Percentiles rank a stretch among this genome's conserved stretches.
Evolutionary conservation across 495 filamentous ascomycete species (phyloP).

Genomic region (Sordaria brevicollis): DNA sequence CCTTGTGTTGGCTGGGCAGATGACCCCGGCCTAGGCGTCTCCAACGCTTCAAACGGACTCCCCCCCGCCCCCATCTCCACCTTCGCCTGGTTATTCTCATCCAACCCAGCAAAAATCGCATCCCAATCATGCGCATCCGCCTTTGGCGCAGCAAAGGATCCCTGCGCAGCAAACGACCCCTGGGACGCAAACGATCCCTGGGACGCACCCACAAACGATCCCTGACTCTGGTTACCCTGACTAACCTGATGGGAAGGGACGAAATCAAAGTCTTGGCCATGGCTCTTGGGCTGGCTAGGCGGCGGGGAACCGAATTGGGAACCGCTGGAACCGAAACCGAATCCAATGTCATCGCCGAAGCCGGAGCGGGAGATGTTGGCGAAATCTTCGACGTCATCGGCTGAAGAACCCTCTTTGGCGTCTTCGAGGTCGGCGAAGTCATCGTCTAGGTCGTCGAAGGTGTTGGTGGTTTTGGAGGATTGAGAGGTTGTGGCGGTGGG

Average conservation of each 20-base stretch:
- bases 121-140: conserved; percentile 77
- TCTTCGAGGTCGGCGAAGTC: conserved; percentile 83
- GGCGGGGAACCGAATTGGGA: conserved; percentile 21
- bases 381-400: conserved; percentile 63
- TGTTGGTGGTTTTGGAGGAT: conserved; percentile 30
- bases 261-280: conserved; percentile 39
- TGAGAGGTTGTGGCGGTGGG: background rate
- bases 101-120: conserved; percentile 77
- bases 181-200: too few relatives aligned
- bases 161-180: too few relatives aligned
- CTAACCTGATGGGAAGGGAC: conserved; percentile 9
- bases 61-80: too few relatives aligned
- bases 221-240: too few relatives aligned
- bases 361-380: conserved; percentile 48
- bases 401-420: conserved; percentile 73
- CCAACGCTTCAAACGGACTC: background rate
- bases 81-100: conserved; percentile 26
- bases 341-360: conserved; percentile 52
- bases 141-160: conserved; percentile 7
- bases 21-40: background rate
- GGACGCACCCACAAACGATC: too few relatives aligned
- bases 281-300: conserved; percentile 42
- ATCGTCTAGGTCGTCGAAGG: conserved; percentile 72
- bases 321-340: conserved; percentile 51
- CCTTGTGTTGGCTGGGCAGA: background rate